These are phyloP conservation scores for Cyphellophora europaea DNA, from an alignment of 2,329 filamentous ascomycete species.

Conservation along the genomic window DNA sequence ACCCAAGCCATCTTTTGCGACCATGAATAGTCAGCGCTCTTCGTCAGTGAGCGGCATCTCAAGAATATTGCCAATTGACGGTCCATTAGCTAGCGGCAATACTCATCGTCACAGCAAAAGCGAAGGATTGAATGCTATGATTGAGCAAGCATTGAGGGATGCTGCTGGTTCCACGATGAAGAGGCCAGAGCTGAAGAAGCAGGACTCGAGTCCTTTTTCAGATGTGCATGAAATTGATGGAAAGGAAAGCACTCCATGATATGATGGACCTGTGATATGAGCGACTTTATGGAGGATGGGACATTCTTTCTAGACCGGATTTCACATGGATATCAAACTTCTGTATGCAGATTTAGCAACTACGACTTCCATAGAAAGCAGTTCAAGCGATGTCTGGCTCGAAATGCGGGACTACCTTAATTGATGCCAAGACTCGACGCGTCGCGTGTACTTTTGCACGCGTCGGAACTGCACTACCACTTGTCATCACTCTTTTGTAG, in stretches of 20 bases:
- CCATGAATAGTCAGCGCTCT: background rate
- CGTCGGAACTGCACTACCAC: too few relatives aligned
- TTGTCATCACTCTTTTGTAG: too few relatives aligned
- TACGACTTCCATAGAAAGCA: too few relatives aligned
- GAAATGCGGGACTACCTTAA: too few relatives aligned
- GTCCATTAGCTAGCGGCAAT: background rate
- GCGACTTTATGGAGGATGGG: background rate
- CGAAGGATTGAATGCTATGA: constrained; percentile 23
- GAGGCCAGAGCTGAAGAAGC: constrained; percentile 19
- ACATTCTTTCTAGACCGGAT: background rate
- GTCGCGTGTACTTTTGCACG: too few relatives aligned
- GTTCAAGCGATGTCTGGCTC: too few relatives aligned
- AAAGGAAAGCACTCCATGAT: constrained; percentile 3
- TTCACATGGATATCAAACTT: constrained; percentile 1
- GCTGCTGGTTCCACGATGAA: constrained; percentile 13
- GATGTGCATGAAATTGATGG: constrained; percentile 32
- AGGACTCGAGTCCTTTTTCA: constrained; percentile 32
- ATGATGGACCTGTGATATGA: constrained; percentile 12
- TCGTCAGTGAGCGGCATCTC: constrained; percentile 2
- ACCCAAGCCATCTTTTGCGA: background rate
- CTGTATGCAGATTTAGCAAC: constrained; percentile 2
- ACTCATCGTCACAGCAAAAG: constrained; percentile 17
- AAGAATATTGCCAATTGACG: background rate
- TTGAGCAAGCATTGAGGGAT: constrained; percentile 21
- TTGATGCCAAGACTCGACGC: too few relatives aligned